Evolutionary conservation across 179 eudicot species (phyloP), one percentile per base, ranked within the genome.

Genomic region (Vitellaria paradoxa): DNA sequence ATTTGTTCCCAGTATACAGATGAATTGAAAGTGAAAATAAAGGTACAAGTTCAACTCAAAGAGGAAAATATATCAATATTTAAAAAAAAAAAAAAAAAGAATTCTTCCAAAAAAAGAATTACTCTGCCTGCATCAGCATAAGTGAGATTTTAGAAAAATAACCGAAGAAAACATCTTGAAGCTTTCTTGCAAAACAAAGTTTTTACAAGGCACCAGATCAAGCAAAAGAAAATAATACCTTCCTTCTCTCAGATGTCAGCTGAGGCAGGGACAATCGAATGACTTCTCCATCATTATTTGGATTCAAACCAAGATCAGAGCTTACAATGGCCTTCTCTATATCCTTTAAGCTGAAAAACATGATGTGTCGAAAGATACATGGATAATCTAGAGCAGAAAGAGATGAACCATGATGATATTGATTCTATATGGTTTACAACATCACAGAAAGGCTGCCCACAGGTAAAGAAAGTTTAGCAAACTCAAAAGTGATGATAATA

Each of bases 261-360:
- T 89, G 97, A 59, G 99, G 99, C 37, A 96, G 46, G 75, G 97
- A 77, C 81, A 94, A 83, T 77, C 98, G 89, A 61, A 96, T 96
- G 77, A 91, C 93, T 37, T 94, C 98, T 73, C 99, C 98, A 68
- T 96, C 99, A 85, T 96, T 96, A 82, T 78, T 94, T 72, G 97
- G 98, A 81, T 88, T 89, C 78, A 94, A 15, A 79, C 92, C 98
- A 86, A 96, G 86, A 75, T 86, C 89, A 70, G 99, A 89, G 82
- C 74, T 78, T 37, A 96, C 94, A 66, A 96, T 86, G 78, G 98
- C 99, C 88, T 94, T 96, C 88, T 96, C 99, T 75, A 96, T 96
- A 62, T 84, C 69, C 88, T 96, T 96, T 82, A 94, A 92, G 78
- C 98, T 96, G 93, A 77, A 77, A 77, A 82, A 53, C 9, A 63